Evolutionary conservation across 306 rosid species (phyloP).

Genomic region (Echinosophora koreensis): DNA sequence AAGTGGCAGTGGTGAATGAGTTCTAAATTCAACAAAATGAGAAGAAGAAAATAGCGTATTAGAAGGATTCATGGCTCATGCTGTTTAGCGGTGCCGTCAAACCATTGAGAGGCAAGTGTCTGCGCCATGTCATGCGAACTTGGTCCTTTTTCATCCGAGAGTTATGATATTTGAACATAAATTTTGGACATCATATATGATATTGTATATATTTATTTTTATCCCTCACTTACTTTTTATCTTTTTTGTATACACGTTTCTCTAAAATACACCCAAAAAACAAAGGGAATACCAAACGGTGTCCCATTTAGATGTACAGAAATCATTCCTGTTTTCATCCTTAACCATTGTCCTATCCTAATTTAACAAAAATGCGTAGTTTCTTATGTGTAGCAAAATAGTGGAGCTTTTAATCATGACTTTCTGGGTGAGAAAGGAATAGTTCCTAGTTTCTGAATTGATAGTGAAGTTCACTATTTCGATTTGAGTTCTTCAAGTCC

Average conservation of each 20-base stretch:
- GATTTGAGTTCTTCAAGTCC: conserved; percentile 22
- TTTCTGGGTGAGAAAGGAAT: conserved; percentile 6
- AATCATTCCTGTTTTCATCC: too few species aligned
- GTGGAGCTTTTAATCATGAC: conserved; percentile 23
- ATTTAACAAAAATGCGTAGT: not conserved
- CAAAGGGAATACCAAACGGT: too few species aligned
- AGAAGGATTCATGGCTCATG: not conserved
- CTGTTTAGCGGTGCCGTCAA: conserved; percentile 45
- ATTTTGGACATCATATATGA: too few species aligned
- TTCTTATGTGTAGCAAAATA: not conserved
- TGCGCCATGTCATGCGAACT: not conserved
- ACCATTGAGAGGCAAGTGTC: conserved; percentile 40
- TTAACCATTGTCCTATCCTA: not conserved
- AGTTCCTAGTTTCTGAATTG: conserved; percentile 18
- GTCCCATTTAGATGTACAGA: too few species aligned
- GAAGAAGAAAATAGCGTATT: not conserved
- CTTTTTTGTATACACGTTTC: too few species aligned
- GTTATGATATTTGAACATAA: too few species aligned
- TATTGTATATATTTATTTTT: too few species aligned
- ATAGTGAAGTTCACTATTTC: not conserved
- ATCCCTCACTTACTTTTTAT: too few species aligned
- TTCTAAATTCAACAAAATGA: not conserved
- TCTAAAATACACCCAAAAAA: too few species aligned
- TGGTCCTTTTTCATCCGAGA: conserved; percentile 6
- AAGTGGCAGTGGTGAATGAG: not conserved